Base-by-base conservation (phyloP, 257 asterid genomes). In the Solanum stenotomum region DNA sequence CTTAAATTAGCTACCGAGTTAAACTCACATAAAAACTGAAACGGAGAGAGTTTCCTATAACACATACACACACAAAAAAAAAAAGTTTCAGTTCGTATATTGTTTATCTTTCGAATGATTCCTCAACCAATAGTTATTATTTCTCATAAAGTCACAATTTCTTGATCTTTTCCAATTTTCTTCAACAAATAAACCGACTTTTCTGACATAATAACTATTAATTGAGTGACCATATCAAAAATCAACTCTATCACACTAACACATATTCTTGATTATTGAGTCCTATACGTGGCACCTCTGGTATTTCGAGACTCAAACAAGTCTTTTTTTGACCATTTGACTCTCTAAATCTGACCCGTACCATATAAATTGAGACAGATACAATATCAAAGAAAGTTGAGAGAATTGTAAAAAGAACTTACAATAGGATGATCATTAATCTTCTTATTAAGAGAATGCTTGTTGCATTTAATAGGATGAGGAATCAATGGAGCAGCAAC, bases 401-500 rank as follows among this genome's bases (percentile, higher is more conserved):
- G 59, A 13, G 61, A 49, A n/a, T 2, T 25, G 5, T 23, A 13
- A 67, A 34, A 20, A 70, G 15, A 67, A 63, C 96, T 91, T 91
- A 95, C 98, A 40, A 94, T 94, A 59, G 95, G 93, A 33, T 86
- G 88, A 33, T 90, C 93, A 85, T 91, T 92, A 88, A 93, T 92
- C 83, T 88, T 90, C 13, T 86, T 87, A 16, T 65, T 42, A 27
- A 44, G 10, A 27, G 82, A 31, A 22, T 82, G 89, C 22, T 44
- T 18, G 18, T 65, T 20, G 40, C 68, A 63, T 67, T 20, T 67
- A 0, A 85, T 90, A 0, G 97, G 94, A 2, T 92, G 89, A 34
- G 98, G 98, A 59, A 91, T 46, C 84, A 95, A 90, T 3, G 98
- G 98, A 6, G 98, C 96, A 5, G 94, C 98, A 74, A 93, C 75